Base-by-base conservation (phyloP, 176 grass and related monocot genomes). In the Avena eriantha region DNA sequence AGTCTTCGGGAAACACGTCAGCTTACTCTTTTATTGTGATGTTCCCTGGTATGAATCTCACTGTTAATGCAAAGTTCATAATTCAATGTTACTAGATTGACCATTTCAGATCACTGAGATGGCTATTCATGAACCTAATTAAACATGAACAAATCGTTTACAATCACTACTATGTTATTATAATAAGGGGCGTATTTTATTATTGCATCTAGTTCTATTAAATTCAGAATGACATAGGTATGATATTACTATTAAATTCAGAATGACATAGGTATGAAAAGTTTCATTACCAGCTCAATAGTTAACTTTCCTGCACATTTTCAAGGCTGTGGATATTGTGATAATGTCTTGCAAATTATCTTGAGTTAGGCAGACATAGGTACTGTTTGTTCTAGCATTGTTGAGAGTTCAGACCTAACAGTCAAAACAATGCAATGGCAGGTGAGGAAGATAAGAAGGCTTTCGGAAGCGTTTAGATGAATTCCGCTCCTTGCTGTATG, bases 1-100 rank as follows among this genome's bases (percentile, higher is more conserved):
- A 35, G 71, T 95, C 48, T 93, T 92, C 76, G 29, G 51, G 26
- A n/a, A n/a, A n/a, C 9, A 47, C 9, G 45, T 0, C 45, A 47
- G 8, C 45, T 47, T n/a, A n/a, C n/a, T n/a, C n/a, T n/a, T n/a
- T n/a, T n/a, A n/a, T 47, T 47, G 45, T 47, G 45, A 9, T 8
- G 45, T 47, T 47, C 45, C 45, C 6, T 47, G 8, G 45, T 47
- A 10, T 8, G 8, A 47, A 9, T 47, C 1, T 47, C 45, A 47
- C 0, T 9, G 45, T 47, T 1, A 47, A 47, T 47, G 10, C 45
- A 47, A 47, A 10, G 45, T 47, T 47, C 5, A 47, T 47, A 47
- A 47, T 47, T 47, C 10, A 8, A 47, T 47, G 45, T 9, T 47
- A 47, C 45, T 5, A 7, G 6, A 9, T 47, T 9, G 45, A 47